Evolutionary conservation across 2,329 filamentous ascomycete species (phyloP), one percentile per base, ranked within the genome.

Genomic region (Trichoderma cornu-damae): DNA sequence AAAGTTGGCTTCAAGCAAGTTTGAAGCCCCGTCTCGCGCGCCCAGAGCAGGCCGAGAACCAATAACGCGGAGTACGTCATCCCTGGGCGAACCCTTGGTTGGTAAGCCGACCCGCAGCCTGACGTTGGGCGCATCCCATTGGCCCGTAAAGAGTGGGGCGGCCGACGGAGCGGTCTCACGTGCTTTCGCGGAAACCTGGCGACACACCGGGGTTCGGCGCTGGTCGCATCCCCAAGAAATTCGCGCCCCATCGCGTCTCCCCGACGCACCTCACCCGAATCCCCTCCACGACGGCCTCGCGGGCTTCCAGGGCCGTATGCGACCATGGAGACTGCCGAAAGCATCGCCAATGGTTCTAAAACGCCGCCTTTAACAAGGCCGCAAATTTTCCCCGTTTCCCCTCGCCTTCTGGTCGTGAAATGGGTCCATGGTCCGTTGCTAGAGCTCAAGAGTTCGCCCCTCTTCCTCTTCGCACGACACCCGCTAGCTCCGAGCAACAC

Each of bases 191-290:
- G 66, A 65, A 66, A 70, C 66, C 67, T 75, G 71, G 73, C 69
- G 72, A 66, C 60, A 4, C 62, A 63, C 65, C 61, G 60, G 61
- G 67, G 52, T 65, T 68, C 67, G 63, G 64, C 64, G 64, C 64
- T 59, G 38, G 44, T n/a, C 47, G 58, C 49, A 52, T 65, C 68
- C 69, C 66, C 69, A 66, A 70, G n/a, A 68, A 67, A 60, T 69
- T 69, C 72, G 72, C 72, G 72, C 68, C 70, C 53, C 67, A 70
- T 72, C 75, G 74, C 74, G 75, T 75, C 72, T 72, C 68, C 71
- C 72, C 63, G 65, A 67, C 28, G 40, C 66, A 73, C 72, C 63
- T 73, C 70, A 69, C 67, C 64, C 64, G 67, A 70, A 51, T 69
- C 64, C 70, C 73, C 72, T 68, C 71, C 69, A 68, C 59, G 60